phyloP scores from a whole-genome alignment of 352 stramenopile genomes.

The Globisporangium iwayamae region DNA sequence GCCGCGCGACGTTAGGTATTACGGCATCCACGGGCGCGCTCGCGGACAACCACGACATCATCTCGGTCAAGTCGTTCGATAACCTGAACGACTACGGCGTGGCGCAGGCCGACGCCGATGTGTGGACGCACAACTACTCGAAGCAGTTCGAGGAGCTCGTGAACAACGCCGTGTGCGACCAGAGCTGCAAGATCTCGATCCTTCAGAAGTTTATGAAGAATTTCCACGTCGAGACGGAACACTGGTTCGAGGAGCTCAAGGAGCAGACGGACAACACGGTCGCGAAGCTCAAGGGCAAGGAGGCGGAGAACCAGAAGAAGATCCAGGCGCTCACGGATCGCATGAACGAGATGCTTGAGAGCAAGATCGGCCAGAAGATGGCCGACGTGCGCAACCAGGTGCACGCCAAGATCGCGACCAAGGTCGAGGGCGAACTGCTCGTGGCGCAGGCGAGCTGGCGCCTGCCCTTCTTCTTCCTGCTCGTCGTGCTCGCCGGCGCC shows the following conservation, averaged over 20 bases:
- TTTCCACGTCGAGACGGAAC: conserved; percentile 78
- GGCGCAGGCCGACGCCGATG: conserved; percentile 52
- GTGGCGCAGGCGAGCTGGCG: conserved; percentile 68
- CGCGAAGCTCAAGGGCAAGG: conserved; percentile 67
- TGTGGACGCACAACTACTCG: conserved; percentile 82
- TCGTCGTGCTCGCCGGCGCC: conserved; percentile 51
- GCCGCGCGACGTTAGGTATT: conserved; percentile 58
- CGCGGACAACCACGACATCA: conserved; percentile 82
- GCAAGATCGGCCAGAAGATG: conserved; percentile 71
- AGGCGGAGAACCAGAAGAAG: conserved; percentile 65
- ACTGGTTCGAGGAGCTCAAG: conserved; percentile 81
- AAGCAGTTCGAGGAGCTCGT: conserved; percentile 75
- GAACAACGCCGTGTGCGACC: conserved; percentile 54
- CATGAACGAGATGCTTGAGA: conserved; percentile 69
- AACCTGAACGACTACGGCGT: conserved; percentile 55
- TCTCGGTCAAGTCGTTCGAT: conserved; percentile 65
- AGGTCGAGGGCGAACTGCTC: conserved; percentile 68
- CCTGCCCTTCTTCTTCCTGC: conserved; percentile 75
- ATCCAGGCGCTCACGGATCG: conserved; percentile 68
- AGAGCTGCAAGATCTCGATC: conserved; percentile 79
- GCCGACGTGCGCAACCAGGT: conserved; percentile 55
- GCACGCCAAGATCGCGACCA: conserved; percentile 60
- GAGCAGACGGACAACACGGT: conserved; percentile 78
- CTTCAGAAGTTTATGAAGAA: conserved; percentile 80
- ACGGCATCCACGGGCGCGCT: conserved; percentile 73